These are phyloP conservation scores for Taphrina confusa DNA, from an alignment of 1,139 yeast genomes.

Conservation along the genomic window DNA sequence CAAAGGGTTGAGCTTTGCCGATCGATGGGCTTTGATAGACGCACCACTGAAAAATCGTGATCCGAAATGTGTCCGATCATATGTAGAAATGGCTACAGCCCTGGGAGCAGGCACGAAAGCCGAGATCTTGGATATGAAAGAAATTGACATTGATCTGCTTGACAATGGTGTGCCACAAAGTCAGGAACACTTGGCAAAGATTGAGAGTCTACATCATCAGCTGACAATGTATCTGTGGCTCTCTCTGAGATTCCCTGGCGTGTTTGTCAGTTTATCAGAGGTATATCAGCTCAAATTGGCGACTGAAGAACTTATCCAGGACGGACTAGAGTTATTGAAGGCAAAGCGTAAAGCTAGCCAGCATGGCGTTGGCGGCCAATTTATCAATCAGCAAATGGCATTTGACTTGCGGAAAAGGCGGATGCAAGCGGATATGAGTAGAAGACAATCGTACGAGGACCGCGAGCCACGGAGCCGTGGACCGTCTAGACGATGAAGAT, in stretches of 20 bases:
- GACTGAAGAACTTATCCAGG: constrained; percentile 20
- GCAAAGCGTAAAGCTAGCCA: constrained; percentile 9
- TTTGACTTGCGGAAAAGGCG: neutral
- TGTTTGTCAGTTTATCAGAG: constrained; percentile 9
- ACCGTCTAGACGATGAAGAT: neutral
- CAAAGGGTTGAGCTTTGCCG: constrained; percentile 51
- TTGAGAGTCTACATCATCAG: constrained; percentile 71
- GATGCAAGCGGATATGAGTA: neutral
- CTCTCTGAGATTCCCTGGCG: constrained; percentile 21
- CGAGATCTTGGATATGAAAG: constrained; percentile 38
- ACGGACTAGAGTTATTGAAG: constrained; percentile 15
- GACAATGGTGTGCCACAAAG: constrained; percentile 43
- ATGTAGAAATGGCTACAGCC: constrained; percentile 38
- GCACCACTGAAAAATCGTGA: constrained; percentile 46
- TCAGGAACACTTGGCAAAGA: constrained; percentile 49
- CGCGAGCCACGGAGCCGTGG: neutral
- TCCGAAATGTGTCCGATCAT: constrained; percentile 30
- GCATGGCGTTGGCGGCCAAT: neutral
- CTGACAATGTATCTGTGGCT: constrained; percentile 80
- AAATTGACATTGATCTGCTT: constrained; percentile 39
- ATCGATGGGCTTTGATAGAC: constrained; percentile 60
- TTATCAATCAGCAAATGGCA: constrained; percentile 4
- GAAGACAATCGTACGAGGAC: neutral
- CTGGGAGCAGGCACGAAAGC: constrained; percentile 38
- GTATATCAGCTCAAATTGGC: constrained; percentile 20